These are phyloP conservation scores for Pestalotiopsis sp. DNA, from an alignment of 2,329 filamentous ascomycete species.

Conservation along the genomic window DNA sequence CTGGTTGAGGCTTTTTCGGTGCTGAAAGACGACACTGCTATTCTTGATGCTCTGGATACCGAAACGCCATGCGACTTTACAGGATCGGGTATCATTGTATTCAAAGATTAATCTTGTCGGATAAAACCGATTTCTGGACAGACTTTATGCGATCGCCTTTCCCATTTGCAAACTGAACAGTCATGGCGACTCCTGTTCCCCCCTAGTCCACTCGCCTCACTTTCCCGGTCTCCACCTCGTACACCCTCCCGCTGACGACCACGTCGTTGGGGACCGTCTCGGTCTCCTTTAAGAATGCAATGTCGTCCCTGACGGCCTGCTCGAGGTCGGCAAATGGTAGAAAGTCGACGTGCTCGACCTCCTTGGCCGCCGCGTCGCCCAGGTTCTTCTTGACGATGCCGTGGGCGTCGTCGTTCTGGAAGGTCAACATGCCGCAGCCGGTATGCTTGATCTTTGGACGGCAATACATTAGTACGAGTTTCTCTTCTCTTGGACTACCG, in stretches of 20 bases:
- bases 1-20: no score
- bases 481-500: not conserved
- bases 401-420: slow-evolving; percentile 59
- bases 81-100: no score
- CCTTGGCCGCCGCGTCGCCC: slow-evolving; percentile 47
- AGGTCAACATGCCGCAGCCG: slow-evolving; percentile 71
- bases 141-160: no score
- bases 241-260: slow-evolving; percentile 46
- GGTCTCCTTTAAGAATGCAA: slow-evolving; percentile 60
- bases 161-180: no score
- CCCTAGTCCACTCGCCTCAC: slow-evolving; percentile 47
- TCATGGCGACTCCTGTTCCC: not conserved
- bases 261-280: slow-evolving; percentile 41
- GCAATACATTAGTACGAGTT: not conserved
- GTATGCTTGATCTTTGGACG: slow-evolving; percentile 63
- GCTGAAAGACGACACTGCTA: no score
- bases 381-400: slow-evolving; percentile 60
- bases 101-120: no score
- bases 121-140: no score
- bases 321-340: slow-evolving; percentile 65
- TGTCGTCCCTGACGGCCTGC: slow-evolving; percentile 64
- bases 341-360: slow-evolving; percentile 56
- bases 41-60: no score
- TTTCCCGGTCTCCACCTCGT: slow-evolving; percentile 74
- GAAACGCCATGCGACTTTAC: no score